phyloP scores from a whole-genome alignment of 305 asterid genomes.

The Fraxinus sp. region DNA sequence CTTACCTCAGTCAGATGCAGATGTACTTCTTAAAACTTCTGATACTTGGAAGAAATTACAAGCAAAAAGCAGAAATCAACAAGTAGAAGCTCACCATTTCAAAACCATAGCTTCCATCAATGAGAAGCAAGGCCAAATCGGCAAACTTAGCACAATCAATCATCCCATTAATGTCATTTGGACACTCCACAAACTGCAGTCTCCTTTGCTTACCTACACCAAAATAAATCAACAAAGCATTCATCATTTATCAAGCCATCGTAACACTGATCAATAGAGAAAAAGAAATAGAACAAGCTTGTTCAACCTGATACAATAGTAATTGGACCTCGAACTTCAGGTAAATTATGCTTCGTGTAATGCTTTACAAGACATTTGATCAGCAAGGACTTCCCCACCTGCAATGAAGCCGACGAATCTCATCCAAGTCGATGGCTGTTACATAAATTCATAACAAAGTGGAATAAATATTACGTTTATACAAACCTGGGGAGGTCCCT shows the following conservation, averaged over 20 bases:
- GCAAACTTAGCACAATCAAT: constrained; percentile 95
- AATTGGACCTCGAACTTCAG: constrained; percentile 95
- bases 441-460: neutral
- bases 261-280: neutral
- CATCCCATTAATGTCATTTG: constrained; percentile 98
- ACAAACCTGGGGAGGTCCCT: constrained; percentile 94
- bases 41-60: neutral
- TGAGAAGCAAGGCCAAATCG: constrained; percentile 89
- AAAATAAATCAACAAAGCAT: constrained; percentile 27
- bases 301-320: constrained; percentile 86
- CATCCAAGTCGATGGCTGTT: neutral
- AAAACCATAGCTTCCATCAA: constrained; percentile 98
- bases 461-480: constrained; percentile 3
- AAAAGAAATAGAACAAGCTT: neutral
- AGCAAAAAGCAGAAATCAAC: neutral
- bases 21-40: neutral
- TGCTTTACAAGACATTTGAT: constrained; percentile 84
- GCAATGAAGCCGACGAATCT: constrained; percentile 23
- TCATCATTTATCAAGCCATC: constrained; percentile 9
- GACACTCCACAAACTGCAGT: constrained; percentile 95
- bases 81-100: constrained; percentile 72
- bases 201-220: constrained; percentile 81
- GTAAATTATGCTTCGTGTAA: constrained; percentile 84
- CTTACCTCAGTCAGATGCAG: neutral
- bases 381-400: constrained; percentile 95